These are phyloP conservation scores for Phaffomyces antillensis DNA, from an alignment of 805 yeast species.

Conservation along the genomic window DNA sequence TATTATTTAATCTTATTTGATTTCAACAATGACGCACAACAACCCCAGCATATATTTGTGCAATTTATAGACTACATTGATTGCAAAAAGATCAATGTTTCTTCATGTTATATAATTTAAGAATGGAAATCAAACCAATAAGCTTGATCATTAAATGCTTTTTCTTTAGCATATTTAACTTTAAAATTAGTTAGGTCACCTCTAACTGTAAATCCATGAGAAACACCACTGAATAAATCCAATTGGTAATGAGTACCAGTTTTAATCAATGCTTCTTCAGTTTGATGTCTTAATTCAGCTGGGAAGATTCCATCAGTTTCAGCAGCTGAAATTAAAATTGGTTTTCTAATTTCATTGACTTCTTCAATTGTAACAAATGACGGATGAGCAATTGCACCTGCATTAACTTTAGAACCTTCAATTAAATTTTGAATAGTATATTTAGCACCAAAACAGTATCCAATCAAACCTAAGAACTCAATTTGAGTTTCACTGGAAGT, in stretches of 20 bases:
- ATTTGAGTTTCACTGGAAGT: conserved; percentile 36
- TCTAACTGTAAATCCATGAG: conserved; percentile 76
- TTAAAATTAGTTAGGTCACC: conserved; percentile 56
- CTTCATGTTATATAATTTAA: not conserved
- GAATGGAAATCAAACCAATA: conserved; percentile 17
- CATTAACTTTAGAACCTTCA: conserved; percentile 34
- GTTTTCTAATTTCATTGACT: conserved; percentile 45
- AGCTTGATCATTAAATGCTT: conserved; percentile 40
- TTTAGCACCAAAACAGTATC: conserved; percentile 85
- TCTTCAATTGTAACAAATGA: conserved; percentile 64
- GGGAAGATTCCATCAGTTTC: conserved; percentile 61
- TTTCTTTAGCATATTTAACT: conserved; percentile 60
- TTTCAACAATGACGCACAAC: too few relatives aligned
- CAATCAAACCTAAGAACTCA: conserved; percentile 49
- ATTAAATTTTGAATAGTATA: conserved; percentile 47
- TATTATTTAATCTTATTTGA: too few relatives aligned
- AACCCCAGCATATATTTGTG: too few relatives aligned
- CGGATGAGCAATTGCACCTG: conserved; percentile 80
- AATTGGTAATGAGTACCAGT: conserved; percentile 51
- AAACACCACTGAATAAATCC: conserved; percentile 52
- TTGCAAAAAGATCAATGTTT: not conserved
- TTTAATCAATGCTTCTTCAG: conserved; percentile 52
- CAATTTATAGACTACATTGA: too few relatives aligned
- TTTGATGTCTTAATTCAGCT: conserved; percentile 50
- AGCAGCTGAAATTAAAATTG: conserved; percentile 64